Conservation (phyloP, 2,329 filamentous ascomycete genomes). For the Colletotrichum agaves region DNA sequence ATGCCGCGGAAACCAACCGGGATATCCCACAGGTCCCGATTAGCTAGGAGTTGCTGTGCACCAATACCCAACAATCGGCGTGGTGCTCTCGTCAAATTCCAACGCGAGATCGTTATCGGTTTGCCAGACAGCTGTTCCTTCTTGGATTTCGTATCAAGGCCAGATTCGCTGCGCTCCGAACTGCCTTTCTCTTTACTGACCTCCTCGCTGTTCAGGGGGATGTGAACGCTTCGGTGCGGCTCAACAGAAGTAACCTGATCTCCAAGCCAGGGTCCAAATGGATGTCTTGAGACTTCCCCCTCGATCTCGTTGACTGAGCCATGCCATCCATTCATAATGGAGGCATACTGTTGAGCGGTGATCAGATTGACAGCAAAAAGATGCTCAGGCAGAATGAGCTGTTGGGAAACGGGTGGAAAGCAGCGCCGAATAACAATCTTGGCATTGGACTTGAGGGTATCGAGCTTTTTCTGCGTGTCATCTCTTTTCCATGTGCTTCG, state of each 20-base stretch:
- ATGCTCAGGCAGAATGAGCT: conserved; percentile 13
- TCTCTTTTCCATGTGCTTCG: conserved; percentile 5
- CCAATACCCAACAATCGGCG: neutral
- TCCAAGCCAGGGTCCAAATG: conserved; percentile 6
- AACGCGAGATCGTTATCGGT: conserved; percentile 45
- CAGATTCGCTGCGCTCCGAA: neutral
- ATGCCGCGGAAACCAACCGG: conserved; percentile 64
- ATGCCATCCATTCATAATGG: conserved; percentile 24
- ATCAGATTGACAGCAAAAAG: conserved; percentile 19
- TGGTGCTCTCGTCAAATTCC: neutral
- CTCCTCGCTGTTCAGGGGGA: neutral
- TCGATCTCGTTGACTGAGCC: neutral
- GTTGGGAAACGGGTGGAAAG: conserved; percentile 3
- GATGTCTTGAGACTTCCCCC: neutral
- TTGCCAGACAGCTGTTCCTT: conserved; percentile 66
- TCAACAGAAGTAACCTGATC: neutral
- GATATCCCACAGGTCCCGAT: conserved; percentile 70
- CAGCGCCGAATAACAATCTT: conserved; percentile 11
- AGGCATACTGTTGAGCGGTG: conserved; percentile 20
- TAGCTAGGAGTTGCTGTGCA: conserved; percentile 34
- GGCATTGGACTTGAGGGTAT: conserved; percentile 6
- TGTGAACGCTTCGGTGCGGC: conserved; percentile 9
- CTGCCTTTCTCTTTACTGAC: neutral
- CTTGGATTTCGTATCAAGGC: neutral
- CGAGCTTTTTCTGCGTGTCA: conserved; percentile 11